phyloP scores from a whole-genome alignment of 1,284 basidiomycete genomes.

The Marasmius oreades region DNA sequence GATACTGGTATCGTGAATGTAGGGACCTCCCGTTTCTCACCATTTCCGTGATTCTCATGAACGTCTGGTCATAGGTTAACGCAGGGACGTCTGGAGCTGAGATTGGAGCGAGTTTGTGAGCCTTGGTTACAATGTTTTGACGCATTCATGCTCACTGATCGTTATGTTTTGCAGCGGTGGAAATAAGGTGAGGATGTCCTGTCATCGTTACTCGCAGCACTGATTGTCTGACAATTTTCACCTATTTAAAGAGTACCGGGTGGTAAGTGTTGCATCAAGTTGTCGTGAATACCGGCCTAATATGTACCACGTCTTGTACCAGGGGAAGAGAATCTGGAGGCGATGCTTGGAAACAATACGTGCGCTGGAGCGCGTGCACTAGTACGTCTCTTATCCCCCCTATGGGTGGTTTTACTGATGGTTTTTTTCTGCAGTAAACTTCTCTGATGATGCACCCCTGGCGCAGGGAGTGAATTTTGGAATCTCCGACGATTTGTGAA shows the following conservation, averaged over 20 bases:
- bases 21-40: constrained; percentile 15
- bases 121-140: constrained; percentile 4
- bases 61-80: constrained; percentile 60
- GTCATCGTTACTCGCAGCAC: constrained; percentile 12
- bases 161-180: constrained; percentile 72
- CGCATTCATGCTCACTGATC: constrained; percentile 7
- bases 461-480: constrained; percentile 89
- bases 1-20: constrained; percentile 88
- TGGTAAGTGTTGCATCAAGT: constrained; percentile 47
- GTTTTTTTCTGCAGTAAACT: constrained; percentile 63
- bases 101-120: constrained; percentile 49
- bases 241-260: constrained; percentile 64
- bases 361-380: constrained; percentile 87
- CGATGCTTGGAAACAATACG: constrained; percentile 95
- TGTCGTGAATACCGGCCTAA: constrained; percentile 1
- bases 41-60: neutral
- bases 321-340: constrained; percentile 98
- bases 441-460: constrained; percentile 81
- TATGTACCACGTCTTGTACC: constrained; percentile 15
- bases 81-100: constrained; percentile 94
- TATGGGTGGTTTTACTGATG: neutral
- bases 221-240: constrained; percentile 6
- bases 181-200: constrained; percentile 64
- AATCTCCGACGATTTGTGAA: neutral
- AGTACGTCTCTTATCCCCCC: constrained; percentile 30